A percentile compares a stretch with the other conserved stretches of the same genome.
These are phyloP conservation scores for Chlamydomonas asymmetrica DNA, from an alignment of 139 green algal species.

Conservation along the genomic window DNA sequence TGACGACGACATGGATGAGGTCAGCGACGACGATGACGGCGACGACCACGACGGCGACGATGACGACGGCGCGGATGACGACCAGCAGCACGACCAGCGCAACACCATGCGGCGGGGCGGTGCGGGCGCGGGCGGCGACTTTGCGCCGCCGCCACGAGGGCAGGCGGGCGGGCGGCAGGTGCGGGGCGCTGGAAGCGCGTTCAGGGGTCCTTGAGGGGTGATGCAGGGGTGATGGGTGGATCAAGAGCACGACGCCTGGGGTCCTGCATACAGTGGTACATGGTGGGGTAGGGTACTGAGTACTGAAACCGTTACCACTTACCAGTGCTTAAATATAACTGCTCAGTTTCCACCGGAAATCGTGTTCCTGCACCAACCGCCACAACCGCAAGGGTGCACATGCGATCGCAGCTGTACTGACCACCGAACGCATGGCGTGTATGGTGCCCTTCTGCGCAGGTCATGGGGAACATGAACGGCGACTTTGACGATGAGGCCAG, in stretches of 20 bases:
- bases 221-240: too few species aligned
- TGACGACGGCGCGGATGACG: slow-evolving; percentile 5
- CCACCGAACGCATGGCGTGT: not conserved
- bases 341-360: too few species aligned
- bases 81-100: not conserved
- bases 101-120: not conserved
- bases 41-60: not conserved
- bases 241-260: too few species aligned
- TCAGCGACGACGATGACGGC: not conserved
- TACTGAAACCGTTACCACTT: too few species aligned
- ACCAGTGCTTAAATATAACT: too few species aligned
- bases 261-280: too few species aligned
- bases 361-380: too few species aligned
- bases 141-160: not conserved
- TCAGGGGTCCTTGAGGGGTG: too few species aligned
- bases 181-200: not conserved
- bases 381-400: not conserved
- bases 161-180: not conserved
- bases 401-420: not conserved
- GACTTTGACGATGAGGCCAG: slow-evolving; percentile 53
- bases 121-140: not conserved
- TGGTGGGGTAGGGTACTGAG: too few species aligned
- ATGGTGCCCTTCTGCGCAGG: slow-evolving; percentile 20
- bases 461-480: slow-evolving; percentile 43
- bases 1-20: slow-evolving; percentile 20